Base-by-base conservation (phyloP, 257 asterid genomes). In the Marsdenia floribunda region DNA sequence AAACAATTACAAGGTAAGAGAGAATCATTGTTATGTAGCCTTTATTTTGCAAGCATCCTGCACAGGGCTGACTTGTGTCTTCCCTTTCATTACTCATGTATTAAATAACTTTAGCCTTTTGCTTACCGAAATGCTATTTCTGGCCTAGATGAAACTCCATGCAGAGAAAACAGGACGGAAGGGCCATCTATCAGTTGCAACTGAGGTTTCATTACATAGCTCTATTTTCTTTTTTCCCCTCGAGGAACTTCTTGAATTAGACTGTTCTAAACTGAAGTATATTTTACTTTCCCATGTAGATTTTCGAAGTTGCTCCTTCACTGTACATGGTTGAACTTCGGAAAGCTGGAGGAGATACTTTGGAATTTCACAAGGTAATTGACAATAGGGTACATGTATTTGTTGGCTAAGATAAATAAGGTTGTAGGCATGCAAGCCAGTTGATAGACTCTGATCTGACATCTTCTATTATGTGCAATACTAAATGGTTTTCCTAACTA, bases 101-200 rank as follows among this genome's bases (percentile, higher is more conserved):
- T 38, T 33, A 24, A 70, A 29, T 24, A 24, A 61, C 15, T 2
- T 10, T 18, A 16, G 0, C 16, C 12, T 47, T 46, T 49, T 78
- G 42, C 70, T 59, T 67, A 54, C 15, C 61, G 19, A 49, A 40
- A 10, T 67, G 70, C 55, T 55, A 9, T 54, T 67, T 71, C 58
- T 75, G 77, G 65, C 35, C 70, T 82, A 93, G 98, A 83, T 93
- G 96, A 93, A 93, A 87, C 96, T 93, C 75, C 92, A 91, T 4
- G 96, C 93, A 68, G 97, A 93, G 84, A 93, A 91, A 86, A 85
- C 91, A 5, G 98, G 98, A 64, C 95, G 97, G 59, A 94, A 94
- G 85, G 98, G 98, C 68, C 97, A 84, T 85, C 81, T 94, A 37
- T 86, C 97, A 11, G 85, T 94, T 75, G 86, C 98, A 42, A 93